Evolutionary conservation across 352 stramenopile genomes (phyloP), one percentile per base, ranked within the genome.

Genomic region (Pythium rishiriense): DNA sequence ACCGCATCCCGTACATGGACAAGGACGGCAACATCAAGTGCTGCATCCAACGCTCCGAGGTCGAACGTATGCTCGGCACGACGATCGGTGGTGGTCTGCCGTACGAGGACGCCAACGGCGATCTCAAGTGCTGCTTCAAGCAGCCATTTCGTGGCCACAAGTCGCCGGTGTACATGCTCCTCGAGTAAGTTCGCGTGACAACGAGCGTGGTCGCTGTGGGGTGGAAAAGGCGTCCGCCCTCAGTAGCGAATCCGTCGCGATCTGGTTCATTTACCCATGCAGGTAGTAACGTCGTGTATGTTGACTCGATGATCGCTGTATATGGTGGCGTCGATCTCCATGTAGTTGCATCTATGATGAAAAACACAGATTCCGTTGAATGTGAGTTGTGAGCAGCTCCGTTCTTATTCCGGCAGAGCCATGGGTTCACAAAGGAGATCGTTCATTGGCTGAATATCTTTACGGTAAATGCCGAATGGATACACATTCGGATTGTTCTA

Each of bases 21-120:
- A 42, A 62, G 55, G 17, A 62, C 55, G 55, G 55, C 55, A 53
- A 62, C 42, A n/a, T 62, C 28, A 39, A 53, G 41, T 62, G 55
- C 55, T 63, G 56, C 45, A 21, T 63, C 43, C 54, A 63, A 43
- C 56, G 54, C 54, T 62, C 54, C 14, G 54, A 62, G 42, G 28
- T 62, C 26, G 39, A 39, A 0, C 54, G 43, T 28, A 0, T 62
- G 41, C 31, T 52, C 42, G 25, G n/a, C 14, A 46, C 3, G 24
- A 33, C 42, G 11, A 15, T 17, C 33, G 54, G 26, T 15, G 37
- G 51, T 19, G 33, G 24, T 5, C 43, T 53, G 26, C 55, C 55
- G 41, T 62, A 62, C 55, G 29, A 51, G 4, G 55, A 62, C n/a
- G 26, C 41, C 5, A 53, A 53, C 22, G 55, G 55, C 43, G 33